Conservation (phyloP, 768 basidiomycete species). For the Mycena polygramma region DNA sequence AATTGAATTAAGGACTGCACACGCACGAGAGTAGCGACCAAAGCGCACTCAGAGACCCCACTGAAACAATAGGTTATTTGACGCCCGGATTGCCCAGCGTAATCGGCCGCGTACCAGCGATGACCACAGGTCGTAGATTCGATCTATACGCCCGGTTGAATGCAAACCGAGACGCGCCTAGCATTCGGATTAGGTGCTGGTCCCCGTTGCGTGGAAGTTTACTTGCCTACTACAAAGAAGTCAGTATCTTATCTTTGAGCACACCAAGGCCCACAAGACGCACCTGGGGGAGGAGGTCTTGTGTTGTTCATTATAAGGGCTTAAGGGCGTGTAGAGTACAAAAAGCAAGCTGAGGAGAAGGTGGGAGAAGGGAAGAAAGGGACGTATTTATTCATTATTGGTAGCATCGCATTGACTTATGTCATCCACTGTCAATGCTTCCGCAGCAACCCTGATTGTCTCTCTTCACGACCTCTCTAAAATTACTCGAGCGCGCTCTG, state of each 20-base stretch:
- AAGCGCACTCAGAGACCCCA: slow-evolving; percentile 61
- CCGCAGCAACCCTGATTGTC: neutral
- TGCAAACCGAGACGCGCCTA: slow-evolving; percentile 70
- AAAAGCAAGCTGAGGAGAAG: slow-evolving; percentile 9
- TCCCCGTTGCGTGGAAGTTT: neutral
- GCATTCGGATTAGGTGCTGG: neutral
- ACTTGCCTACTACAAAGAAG: slow-evolving; percentile 34
- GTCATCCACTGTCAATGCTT: neutral
- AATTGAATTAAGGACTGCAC: neutral
- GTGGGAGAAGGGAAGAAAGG: neutral
- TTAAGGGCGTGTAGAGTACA: slow-evolving; percentile 12
- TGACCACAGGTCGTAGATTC: slow-evolving; percentile 74
- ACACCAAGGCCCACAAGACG: slow-evolving; percentile 16
- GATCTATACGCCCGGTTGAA: slow-evolving; percentile 63
- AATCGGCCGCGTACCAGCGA: slow-evolving; percentile 49
- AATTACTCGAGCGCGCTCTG: neutral
- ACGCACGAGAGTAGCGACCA: slow-evolving; percentile 78
- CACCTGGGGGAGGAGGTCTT: slow-evolving; percentile 59
- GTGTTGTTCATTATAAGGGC: slow-evolving; percentile 46
- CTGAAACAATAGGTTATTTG: slow-evolving; percentile 45
- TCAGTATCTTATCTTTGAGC: neutral
- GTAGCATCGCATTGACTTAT: neutral
- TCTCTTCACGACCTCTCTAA: neutral
- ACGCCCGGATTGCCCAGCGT: neutral
- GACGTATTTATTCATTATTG: neutral